phyloP scores from a whole-genome alignment of 108 stramenopile species.

The Cyclotella choctawhatcheeana region DNA sequence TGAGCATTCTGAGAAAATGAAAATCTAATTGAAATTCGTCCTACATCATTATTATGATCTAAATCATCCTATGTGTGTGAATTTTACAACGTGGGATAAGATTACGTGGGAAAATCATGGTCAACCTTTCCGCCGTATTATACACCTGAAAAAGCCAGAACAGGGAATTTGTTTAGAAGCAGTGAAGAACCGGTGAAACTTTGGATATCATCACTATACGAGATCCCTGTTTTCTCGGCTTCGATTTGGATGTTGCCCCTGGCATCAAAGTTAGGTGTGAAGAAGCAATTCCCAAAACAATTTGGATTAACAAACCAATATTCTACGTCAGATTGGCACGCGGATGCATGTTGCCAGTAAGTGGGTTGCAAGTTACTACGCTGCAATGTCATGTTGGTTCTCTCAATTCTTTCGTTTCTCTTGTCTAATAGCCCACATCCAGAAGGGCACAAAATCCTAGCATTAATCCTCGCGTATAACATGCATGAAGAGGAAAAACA shows the following conservation, averaged over 20 bases:
- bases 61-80: no score
- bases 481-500: slow-evolving; percentile 41
- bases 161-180: slow-evolving; percentile 12
- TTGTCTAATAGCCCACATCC: no score
- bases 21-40: no score
- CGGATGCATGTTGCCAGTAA: slow-evolving; percentile 39
- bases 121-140: slow-evolving; percentile 9
- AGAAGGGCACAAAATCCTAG: slow-evolving; percentile 32
- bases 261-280: slow-evolving; percentile 31
- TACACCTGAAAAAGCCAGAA: background rate
- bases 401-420: no score
- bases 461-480: slow-evolving; percentile 35
- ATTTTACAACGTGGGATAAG: no score
- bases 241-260: slow-evolving; percentile 47
- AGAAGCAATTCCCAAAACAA: slow-evolving; percentile 17
- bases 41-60: no score
- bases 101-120: slow-evolving; percentile 30
- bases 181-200: slow-evolving; percentile 37
- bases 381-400: background rate
- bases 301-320: slow-evolving; percentile 21
- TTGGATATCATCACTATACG: slow-evolving; percentile 39
- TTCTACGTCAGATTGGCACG: slow-evolving; percentile 24
- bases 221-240: slow-evolving; percentile 39
- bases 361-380: background rate
- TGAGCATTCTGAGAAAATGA: no score